Evolutionary conservation across 1,139 yeast genomes (phyloP), one percentile per base, ranked within the genome.

Genomic region (Zygotorulaspora mrakii): DNA sequence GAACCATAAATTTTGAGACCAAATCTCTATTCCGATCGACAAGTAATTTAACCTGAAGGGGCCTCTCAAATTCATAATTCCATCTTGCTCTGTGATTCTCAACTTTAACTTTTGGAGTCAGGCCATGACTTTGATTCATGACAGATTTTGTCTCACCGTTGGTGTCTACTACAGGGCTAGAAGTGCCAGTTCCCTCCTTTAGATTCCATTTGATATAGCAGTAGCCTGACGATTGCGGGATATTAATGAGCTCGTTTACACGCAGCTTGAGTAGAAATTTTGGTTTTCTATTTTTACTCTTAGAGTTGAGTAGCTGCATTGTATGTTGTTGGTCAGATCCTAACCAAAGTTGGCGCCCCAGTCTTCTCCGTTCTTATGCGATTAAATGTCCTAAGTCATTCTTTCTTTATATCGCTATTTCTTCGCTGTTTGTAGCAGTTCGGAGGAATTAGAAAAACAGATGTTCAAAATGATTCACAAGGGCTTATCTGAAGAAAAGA

Each of bases 141-240:
- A 42, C 37, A 10, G 36, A 35, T 3, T 33, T 30, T 21, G 35
- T 35, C 22, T 41, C 38, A 14, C 39, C 44, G 14, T 43, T 44
- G n/a, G 39, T 33, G n/a, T 32, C 39, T 10, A 31, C 37, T 13
- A 33, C 30, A 7, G 45, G 35, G n/a, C 46, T 38, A 2, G 56
- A 48, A 1, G 55, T 50, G 4, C 63, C 64, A 1, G 62, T 59
- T n/a, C 63, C 61, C 42, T 74, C 79, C 37, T 66, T 65, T 18
- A 77, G 55, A 36, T 63, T 65, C 82, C 82, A 77, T 43, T 80
- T 79, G 18, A 87, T 76, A 51, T 64, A 79, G 52, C 91, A 79
- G 31, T 68, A 61, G 1, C 95, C 95, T 2, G 77, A 69, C 2
- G 83, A 73, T 51, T 85, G 87, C 0, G 97, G 97, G 26, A 89